Evolutionary conservation across 805 yeast genomes (phyloP).

Genomic region (Saturnispora kantuleensis): DNA sequence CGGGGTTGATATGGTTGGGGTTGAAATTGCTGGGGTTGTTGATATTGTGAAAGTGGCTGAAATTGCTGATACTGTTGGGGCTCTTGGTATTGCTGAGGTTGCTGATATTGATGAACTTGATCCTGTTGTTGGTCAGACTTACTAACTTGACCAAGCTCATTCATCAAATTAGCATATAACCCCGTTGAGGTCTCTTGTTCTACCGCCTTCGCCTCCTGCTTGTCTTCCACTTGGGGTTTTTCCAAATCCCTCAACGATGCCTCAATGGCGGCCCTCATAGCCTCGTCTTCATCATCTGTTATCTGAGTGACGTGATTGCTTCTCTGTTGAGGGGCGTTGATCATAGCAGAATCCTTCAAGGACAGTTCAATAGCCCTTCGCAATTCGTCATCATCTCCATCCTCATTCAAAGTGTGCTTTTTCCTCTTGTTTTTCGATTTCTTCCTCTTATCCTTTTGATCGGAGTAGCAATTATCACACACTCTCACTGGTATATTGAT

Average conservation of each 20-base stretch:
- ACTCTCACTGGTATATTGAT: conserved; percentile 85
- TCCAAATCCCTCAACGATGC: conserved; percentile 77
- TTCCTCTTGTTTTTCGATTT: conserved; percentile 12
- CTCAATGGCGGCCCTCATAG: conserved; percentile 87
- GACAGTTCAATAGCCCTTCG: conserved; percentile 72
- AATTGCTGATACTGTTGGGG: background rate
- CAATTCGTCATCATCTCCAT: conserved; percentile 61
- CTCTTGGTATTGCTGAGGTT: background rate
- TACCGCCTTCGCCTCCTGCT: conserved; percentile 10
- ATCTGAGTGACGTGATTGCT: conserved; percentile 4
- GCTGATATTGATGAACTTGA: background rate
- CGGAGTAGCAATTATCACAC: conserved; percentile 80
- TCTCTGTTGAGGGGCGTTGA: conserved; percentile 5
- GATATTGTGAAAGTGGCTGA: background rate
- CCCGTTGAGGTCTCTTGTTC: conserved; percentile 14
- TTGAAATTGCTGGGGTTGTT: background rate
- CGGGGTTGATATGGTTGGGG: background rate
- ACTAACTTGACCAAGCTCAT: conserved; percentile 5
- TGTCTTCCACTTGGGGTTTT: conserved; percentile 8
- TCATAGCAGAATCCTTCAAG: conserved; percentile 41
- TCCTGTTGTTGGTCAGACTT: conserved; percentile 10
- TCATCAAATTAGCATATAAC: conserved; percentile 20
- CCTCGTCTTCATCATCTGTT: conserved; percentile 69
- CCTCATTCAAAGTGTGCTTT: background rate
- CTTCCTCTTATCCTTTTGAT: conserved; percentile 33